phyloP scores from a whole-genome alignment of 352 stramenopile genomes.

The Pseudoperonospora humuli region DNA sequence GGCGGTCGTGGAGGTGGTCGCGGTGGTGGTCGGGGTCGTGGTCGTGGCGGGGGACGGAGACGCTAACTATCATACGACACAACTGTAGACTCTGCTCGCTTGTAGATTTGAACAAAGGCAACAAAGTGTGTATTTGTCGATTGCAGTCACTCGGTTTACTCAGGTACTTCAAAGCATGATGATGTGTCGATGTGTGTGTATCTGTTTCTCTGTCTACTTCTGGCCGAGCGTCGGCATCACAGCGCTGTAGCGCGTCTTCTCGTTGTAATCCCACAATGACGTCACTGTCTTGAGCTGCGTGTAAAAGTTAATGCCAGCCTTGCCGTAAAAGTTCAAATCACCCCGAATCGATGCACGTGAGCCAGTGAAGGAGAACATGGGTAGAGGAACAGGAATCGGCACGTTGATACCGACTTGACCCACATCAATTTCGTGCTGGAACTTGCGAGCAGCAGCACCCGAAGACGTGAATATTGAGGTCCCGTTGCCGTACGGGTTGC shows the following conservation, averaged over 20 bases:
- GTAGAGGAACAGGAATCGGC: constrained; percentile 94
- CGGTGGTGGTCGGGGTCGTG: constrained; percentile 31
- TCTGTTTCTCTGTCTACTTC: constrained; percentile 30
- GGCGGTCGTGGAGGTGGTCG: constrained; percentile 21
- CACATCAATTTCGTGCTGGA: constrained; percentile 94
- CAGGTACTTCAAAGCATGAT: constrained; percentile 1
- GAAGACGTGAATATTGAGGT: constrained; percentile 94
- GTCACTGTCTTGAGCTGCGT: constrained; percentile 98
- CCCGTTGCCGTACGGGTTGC: constrained; percentile 96
- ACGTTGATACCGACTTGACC: constrained; percentile 96
- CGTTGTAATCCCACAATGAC: constrained; percentile 91
- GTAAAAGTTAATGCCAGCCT: constrained; percentile 95
- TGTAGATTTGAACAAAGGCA: too few relatives aligned
- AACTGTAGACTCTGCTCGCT: too few relatives aligned
- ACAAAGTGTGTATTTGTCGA: background rate
- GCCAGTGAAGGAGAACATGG: constrained; percentile 98
- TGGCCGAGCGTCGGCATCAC: constrained; percentile 89
- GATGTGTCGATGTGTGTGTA: constrained; percentile 3
- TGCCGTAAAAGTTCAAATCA: constrained; percentile 97
- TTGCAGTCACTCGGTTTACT: constrained; percentile 10
- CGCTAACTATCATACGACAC: constrained; percentile 5
- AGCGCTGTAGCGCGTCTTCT: constrained; percentile 83
- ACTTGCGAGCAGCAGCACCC: constrained; percentile 92
- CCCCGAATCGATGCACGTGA: constrained; percentile 90
- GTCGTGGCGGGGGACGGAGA: constrained; percentile 30